Evolutionary conservation across 2,329 filamentous ascomycete genomes (phyloP).

Genomic region (Daldinia eschscholtzii): DNA sequence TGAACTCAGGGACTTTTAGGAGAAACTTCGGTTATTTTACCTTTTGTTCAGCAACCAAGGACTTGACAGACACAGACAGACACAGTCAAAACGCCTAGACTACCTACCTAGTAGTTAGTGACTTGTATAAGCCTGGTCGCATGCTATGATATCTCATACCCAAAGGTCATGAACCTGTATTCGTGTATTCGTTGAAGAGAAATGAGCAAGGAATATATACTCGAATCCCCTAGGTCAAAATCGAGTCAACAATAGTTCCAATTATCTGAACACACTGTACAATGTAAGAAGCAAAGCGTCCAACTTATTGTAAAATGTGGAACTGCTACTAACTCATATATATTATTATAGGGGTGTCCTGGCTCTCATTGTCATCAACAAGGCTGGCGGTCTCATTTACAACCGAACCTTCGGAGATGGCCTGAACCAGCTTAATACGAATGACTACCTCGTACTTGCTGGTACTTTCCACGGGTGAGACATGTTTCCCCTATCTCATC

Average conservation of each 20-base stretch:
- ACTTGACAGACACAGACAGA: neutral
- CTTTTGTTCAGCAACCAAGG: neutral
- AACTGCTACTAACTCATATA: conserved; percentile 21
- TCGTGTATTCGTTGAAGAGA: conserved; percentile 14
- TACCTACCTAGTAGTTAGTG: neutral
- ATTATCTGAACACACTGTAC: conserved; percentile 8
- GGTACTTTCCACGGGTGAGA: conserved; percentile 94
- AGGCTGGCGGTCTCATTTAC: conserved; percentile 96
- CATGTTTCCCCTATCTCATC: conserved; percentile 32
- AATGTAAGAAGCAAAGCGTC: conserved; percentile 26
- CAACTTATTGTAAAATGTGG: conserved; percentile 3
- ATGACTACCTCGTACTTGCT: conserved; percentile 96
- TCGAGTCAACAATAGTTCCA: neutral
- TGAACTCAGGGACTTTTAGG: conserved; percentile 8
- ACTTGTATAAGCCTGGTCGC: neutral
- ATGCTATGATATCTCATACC: conserved; percentile 13
- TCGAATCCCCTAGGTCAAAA: neutral
- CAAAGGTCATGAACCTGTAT: conserved; percentile 5
- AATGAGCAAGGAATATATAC: conserved; percentile 21
- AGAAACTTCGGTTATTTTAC: conserved; percentile 29
- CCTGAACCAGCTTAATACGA: conserved; percentile 89
- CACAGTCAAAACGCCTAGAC: neutral
- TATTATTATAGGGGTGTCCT: conserved; percentile 82
- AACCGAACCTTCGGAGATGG: conserved; percentile 92
- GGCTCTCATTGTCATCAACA: conserved; percentile 97